Conservation (phyloP, 75 land plant species). For the Ceratopteris richardii region DNA sequence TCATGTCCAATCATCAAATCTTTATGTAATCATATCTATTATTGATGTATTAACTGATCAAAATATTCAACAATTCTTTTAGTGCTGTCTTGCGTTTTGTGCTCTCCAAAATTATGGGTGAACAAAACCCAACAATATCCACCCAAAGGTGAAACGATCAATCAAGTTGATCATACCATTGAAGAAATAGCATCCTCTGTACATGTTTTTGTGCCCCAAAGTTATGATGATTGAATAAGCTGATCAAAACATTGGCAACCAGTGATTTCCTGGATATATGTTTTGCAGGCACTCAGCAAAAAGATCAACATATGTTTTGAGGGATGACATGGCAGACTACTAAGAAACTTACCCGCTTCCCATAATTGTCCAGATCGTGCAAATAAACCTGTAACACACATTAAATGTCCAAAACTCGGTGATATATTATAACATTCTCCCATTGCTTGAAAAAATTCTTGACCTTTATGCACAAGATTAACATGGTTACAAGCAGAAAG, state of each 20-base stretch:
- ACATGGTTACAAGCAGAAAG: conserved; percentile 17
- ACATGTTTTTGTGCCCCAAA: no score
- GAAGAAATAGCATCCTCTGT: no score
- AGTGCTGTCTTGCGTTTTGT: no score
- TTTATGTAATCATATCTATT: no score
- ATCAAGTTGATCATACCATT: no score
- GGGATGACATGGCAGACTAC: background rate
- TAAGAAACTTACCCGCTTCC: background rate
- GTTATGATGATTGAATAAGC: background rate
- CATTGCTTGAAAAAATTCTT: conserved; percentile 4
- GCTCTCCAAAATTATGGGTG: no score
- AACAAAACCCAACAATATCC: no score
- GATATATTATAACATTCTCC: conserved; percentile 1
- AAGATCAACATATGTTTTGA: background rate
- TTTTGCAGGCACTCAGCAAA: conserved; percentile 4
- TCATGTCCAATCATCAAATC: no score
- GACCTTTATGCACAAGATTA: conserved; percentile 16
- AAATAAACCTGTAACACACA: background rate
- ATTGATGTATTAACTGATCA: no score
- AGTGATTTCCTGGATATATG: background rate
- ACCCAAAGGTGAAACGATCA: no score
- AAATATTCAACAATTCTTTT: no score
- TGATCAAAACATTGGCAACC: background rate
- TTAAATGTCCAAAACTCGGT: background rate
- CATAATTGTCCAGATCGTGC: background rate